Evolutionary conservation across 768 basidiomycete genomes (phyloP).

Genomic region (Hemileccinum impolitum): DNA sequence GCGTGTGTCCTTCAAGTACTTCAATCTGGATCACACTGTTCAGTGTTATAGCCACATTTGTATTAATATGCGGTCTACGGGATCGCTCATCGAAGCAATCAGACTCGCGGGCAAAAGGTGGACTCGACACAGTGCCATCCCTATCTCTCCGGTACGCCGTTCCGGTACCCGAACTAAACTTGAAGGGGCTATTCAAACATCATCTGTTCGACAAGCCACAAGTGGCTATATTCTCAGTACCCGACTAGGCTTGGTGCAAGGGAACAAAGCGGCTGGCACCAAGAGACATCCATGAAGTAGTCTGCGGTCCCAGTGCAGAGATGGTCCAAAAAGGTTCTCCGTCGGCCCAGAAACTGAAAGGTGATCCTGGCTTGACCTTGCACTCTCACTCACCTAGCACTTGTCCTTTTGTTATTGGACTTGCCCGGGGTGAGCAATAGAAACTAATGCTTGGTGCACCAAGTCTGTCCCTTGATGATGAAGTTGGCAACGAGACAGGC

Average conservation of each 20-base stretch:
- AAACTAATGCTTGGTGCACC: too few species aligned
- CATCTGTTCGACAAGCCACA: background rate
- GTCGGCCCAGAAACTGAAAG: constrained; percentile 23
- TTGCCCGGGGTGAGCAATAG: too few species aligned
- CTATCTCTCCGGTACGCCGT: background rate
- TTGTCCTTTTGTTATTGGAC: too few species aligned
- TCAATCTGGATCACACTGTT: too few species aligned
- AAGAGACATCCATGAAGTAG: constrained; percentile 43
- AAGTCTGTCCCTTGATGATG: too few species aligned
- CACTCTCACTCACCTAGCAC: background rate
- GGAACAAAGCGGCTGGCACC: constrained; percentile 31
- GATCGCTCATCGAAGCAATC: constrained; percentile 13
- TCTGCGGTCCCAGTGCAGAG: constrained; percentile 41
- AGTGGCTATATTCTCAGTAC: background rate
- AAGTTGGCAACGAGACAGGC: too few species aligned
- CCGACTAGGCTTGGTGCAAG: constrained; percentile 39
- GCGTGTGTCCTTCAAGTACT: too few species aligned
- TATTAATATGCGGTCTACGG: background rate
- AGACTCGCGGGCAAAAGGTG: constrained; percentile 13
- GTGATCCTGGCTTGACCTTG: constrained; percentile 33
- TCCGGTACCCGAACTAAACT: background rate
- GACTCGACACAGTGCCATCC: constrained; percentile 5
- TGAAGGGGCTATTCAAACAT: too few species aligned
- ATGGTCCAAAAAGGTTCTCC: constrained; percentile 32
- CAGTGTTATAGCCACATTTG: too few species aligned